Evolutionary conservation across 495 filamentous ascomycete species (phyloP), one percentile per base, ranked within the genome.

Genomic region (Neurospora sp.): DNA sequence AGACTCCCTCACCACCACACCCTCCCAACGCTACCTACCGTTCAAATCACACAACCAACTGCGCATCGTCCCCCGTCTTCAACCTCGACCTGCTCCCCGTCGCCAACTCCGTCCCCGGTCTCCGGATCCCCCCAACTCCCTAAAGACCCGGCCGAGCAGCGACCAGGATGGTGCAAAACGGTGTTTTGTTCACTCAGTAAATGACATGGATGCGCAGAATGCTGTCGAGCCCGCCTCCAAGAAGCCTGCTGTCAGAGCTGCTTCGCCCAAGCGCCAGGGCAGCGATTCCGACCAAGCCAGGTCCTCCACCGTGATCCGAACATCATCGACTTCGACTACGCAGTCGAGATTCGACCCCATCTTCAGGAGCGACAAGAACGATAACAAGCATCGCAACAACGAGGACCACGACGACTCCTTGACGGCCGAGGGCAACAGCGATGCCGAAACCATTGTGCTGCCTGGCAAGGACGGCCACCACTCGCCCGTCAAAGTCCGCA

Each of bases 401-500:
- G 53, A 18, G 31, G 53, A 66, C 53, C 48, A 77, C 69, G 84
- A 84, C 40, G 83, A 84, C 22, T 81, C 84, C 80, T 80, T 76
- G 69, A 79, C 69, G 38, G 82, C 76, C 72, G 87, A 89, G 44
- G 88, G 86, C 71, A 91, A 93, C 78, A 94, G 91, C 14, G 92
- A 94, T 80, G 91, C 92, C 72, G 91, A 94, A 82, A 94, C 92
- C 7, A 92, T 93, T 73, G 91, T 93, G 66, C 84, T 93, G 31
- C 89, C 90, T 27, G 91, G 90, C 46, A 92, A 92, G 72, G 89
- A 93, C 76, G 89, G 89, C 53, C 79, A 89, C 76, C 79, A 89
- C 76, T 90, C 90, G 31, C 88, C 89, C 2, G 88, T 90, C 71
- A 92, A 92, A 79, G 86, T 87, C 73, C 86, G 88, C 40, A 93